phyloP scores from a whole-genome alignment of 2,329 filamentous ascomycete genomes.

The Beauveria scarabaeidicola region DNA sequence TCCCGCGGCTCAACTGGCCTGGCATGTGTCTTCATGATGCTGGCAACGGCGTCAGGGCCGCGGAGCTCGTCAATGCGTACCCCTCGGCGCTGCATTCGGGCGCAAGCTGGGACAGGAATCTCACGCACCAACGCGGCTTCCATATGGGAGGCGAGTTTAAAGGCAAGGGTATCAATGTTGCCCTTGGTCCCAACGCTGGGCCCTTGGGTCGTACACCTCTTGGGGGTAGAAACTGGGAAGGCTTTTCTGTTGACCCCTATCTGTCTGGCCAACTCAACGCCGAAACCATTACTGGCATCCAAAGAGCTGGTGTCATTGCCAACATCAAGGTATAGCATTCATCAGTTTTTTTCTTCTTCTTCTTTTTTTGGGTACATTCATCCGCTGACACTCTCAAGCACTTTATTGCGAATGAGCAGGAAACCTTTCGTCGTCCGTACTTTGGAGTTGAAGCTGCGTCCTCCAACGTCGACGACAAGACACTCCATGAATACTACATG shows the following conservation, averaged over 20 bases:
- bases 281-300: conserved; percentile 67
- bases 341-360: no score
- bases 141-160: conserved; percentile 51
- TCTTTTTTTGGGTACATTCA: fast-evolving
- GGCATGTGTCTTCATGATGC: conserved; percentile 43
- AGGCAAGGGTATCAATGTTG: conserved; percentile 55
- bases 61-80: conserved; percentile 40
- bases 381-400: conserved; percentile 28
- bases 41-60: conserved; percentile 39
- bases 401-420: conserved; percentile 54
- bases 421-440: conserved; percentile 35
- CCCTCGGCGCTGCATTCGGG: conserved; percentile 40
- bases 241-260: conserved; percentile 62
- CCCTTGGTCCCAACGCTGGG: conserved; percentile 62
- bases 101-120: conserved; percentile 44
- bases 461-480: conserved; percentile 56
- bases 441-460: conserved; percentile 44
- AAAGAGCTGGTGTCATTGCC: conserved; percentile 70
- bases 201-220: conserved; percentile 62
- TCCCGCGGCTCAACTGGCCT: conserved; percentile 36
- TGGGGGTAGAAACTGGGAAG: conserved; percentile 69
- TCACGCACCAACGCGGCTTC: conserved; percentile 42
- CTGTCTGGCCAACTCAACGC: conserved; percentile 62
- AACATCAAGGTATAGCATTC: conserved; percentile 48
- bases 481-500: conserved; percentile 56